Evolutionary conservation across 2,329 filamentous ascomycete species (phyloP).

Genomic region (Arthrobotrys conoides): DNA sequence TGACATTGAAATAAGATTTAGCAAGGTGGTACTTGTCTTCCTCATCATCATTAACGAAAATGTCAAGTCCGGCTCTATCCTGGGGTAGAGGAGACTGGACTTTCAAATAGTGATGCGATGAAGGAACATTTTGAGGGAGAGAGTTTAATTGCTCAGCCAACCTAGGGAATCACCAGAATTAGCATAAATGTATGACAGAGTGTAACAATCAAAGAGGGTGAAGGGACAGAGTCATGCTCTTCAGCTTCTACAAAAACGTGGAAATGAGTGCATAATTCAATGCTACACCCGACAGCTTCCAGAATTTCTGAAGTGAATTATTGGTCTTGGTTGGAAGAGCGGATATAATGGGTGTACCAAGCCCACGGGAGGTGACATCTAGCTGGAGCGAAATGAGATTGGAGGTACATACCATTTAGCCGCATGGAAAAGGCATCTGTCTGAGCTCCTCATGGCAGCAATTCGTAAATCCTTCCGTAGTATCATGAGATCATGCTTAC

Average conservation of each 20-base stretch:
- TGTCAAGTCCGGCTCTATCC: slow-evolving; percentile 29
- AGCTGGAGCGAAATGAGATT: slow-evolving; percentile 16
- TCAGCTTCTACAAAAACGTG: background rate
- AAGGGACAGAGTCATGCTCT: slow-evolving; percentile 10
- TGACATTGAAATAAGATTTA: slow-evolving; percentile 94
- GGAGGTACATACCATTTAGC: slow-evolving; percentile 82
- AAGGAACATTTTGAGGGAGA: slow-evolving; percentile 66
- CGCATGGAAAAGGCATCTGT: slow-evolving; percentile 94
- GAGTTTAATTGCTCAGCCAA: slow-evolving; percentile 55
- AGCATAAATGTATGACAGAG: slow-evolving; percentile 28
- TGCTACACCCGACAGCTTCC: background rate
- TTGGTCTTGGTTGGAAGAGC: background rate
- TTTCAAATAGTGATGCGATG: slow-evolving; percentile 78
- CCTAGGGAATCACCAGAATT: slow-evolving; percentile 38
- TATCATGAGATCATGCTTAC: slow-evolving; percentile 44
- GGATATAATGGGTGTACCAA: background rate
- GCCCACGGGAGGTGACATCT: background rate
- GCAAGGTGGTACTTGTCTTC: slow-evolving; percentile 79
- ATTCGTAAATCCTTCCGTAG: slow-evolving; percentile 49
- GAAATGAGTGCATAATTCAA: background rate
- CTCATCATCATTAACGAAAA: slow-evolving; percentile 53
- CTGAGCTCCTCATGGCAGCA: slow-evolving; percentile 90
- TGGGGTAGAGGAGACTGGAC: slow-evolving; percentile 71
- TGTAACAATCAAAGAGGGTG: slow-evolving; percentile 7
- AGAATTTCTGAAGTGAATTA: background rate